Conservation (phyloP, 768 basidiomycete species). For the Boletus sp. region DNA sequence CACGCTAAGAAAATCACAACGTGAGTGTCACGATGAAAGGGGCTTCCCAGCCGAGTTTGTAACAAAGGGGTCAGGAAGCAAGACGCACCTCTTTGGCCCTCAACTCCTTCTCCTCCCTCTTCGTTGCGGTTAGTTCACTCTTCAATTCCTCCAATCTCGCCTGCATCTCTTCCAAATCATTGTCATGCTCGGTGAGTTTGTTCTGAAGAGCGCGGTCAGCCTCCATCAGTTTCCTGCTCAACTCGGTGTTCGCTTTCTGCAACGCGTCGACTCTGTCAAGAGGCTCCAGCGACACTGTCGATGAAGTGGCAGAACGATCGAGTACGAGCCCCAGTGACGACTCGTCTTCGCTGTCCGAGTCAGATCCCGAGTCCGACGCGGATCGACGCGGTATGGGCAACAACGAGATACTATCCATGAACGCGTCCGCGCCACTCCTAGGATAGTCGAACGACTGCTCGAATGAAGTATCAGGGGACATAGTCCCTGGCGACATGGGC, state of each 20-base stretch:
- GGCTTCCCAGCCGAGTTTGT: not conserved
- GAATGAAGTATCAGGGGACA: constrained; percentile 37
- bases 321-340: constrained; percentile 55
- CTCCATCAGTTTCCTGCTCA: constrained; percentile 73
- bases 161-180: constrained; percentile 82
- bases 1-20: constrained; percentile 42
- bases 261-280: constrained; percentile 73
- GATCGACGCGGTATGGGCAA: constrained; percentile 55
- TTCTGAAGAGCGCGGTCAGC: constrained; percentile 66
- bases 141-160: constrained; percentile 71
- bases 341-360: constrained; percentile 49
- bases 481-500: constrained; percentile 26
- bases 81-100: constrained; percentile 74
- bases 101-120: constrained; percentile 92
- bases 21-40: constrained; percentile 1
- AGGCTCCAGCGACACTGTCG: constrained; percentile 69
- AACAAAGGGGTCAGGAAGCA: constrained; percentile 2
- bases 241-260: constrained; percentile 69
- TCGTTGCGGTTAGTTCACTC: constrained; percentile 73
- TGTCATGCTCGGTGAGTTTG: constrained; percentile 73
- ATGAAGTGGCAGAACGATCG: constrained; percentile 57
- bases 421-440: constrained; percentile 35
- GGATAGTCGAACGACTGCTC: constrained; percentile 40
- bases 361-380: constrained; percentile 44
- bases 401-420: constrained; percentile 49